Conservation (phyloP, 129 eudicot species). For the Flaveria sonorensis region DNA sequence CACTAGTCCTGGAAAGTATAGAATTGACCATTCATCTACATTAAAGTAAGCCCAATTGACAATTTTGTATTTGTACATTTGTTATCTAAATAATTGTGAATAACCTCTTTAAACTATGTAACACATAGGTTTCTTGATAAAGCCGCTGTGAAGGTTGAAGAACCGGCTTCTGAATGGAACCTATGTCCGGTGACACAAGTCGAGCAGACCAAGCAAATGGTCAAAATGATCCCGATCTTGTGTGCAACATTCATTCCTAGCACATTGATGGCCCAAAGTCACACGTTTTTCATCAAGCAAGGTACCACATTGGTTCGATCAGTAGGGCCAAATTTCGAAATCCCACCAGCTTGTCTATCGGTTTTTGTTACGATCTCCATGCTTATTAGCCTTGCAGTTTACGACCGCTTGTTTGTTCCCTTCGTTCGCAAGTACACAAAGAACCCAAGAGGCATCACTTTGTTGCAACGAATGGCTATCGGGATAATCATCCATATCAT, state of each 20-base stretch:
- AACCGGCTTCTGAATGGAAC: slow-evolving; percentile 41
- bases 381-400: slow-evolving; percentile 48
- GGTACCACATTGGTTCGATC: slow-evolving; percentile 50
- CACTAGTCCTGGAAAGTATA: slow-evolving; percentile 37
- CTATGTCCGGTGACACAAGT: slow-evolving; percentile 63
- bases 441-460: slow-evolving; percentile 67
- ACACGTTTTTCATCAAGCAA: slow-evolving; percentile 68
- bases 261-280: slow-evolving; percentile 48
- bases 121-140: slow-evolving; percentile 49
- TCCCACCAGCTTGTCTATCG: slow-evolving; percentile 64
- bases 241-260: slow-evolving; percentile 54
- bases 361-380: slow-evolving; percentile 57
- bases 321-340: slow-evolving; percentile 54
- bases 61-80: not conserved
- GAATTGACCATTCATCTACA: slow-evolving; percentile 48
- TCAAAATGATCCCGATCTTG: slow-evolving; percentile 61
- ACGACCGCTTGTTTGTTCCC: slow-evolving; percentile 61
- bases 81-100: not conserved
- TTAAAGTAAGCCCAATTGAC: slow-evolving; percentile 33
- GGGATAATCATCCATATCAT: slow-evolving; percentile 52
- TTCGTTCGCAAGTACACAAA: slow-evolving; percentile 44
- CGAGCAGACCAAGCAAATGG: slow-evolving; percentile 66
- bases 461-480: slow-evolving; percentile 60
- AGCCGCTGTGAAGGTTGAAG: slow-evolving; percentile 48
- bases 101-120: not conserved